Conservation (phyloP, 1,139 yeast genomes). For the Zygoascus meyerae region DNA sequence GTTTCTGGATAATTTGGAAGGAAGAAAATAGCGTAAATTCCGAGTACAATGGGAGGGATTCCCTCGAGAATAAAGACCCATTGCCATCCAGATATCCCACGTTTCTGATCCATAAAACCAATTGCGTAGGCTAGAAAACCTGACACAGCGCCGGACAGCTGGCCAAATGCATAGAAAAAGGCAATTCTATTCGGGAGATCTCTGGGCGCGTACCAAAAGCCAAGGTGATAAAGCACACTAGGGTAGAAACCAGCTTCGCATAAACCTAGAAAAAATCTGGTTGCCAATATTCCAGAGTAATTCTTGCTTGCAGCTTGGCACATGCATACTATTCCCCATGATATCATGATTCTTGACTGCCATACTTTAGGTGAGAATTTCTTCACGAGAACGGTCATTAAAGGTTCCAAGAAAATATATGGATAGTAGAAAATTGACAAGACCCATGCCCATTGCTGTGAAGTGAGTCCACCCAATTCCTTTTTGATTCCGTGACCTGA, state of each 20-base stretch:
- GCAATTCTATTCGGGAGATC: slow-evolving; percentile 48
- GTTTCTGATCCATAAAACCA: slow-evolving; percentile 22
- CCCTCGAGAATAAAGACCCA: slow-evolving; percentile 59
- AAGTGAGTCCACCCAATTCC: not conserved
- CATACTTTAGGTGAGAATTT: slow-evolving; percentile 32
- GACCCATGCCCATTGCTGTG: slow-evolving; percentile 4
- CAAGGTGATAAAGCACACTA: slow-evolving; percentile 27
- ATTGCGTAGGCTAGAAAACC: slow-evolving; percentile 28
- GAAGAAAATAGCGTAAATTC: slow-evolving; percentile 42
- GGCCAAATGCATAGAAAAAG: slow-evolving; percentile 44
- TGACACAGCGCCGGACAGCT: slow-evolving; percentile 34
- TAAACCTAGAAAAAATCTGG: slow-evolving; percentile 54
- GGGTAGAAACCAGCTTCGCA: slow-evolving; percentile 62
- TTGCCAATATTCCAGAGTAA: slow-evolving; percentile 49
- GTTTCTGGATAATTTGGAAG: slow-evolving; percentile 24
- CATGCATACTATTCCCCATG: slow-evolving; percentile 53
- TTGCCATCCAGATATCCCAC: slow-evolving; percentile 46
- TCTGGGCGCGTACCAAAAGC: slow-evolving; percentile 31
- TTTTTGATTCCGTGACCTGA: not conserved
- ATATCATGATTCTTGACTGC: slow-evolving; percentile 47
- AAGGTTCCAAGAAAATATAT: slow-evolving; percentile 51
- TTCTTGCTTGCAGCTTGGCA: slow-evolving; percentile 53
- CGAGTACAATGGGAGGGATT: slow-evolving; percentile 46
- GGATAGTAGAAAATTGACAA: slow-evolving; percentile 54
- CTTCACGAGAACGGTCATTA: slow-evolving; percentile 41